A percentile compares a stretch with the other conserved stretches of the same genome.
Conservation (phyloP, 805 yeast species). For the Tetrapisispora arboricola region DNA sequence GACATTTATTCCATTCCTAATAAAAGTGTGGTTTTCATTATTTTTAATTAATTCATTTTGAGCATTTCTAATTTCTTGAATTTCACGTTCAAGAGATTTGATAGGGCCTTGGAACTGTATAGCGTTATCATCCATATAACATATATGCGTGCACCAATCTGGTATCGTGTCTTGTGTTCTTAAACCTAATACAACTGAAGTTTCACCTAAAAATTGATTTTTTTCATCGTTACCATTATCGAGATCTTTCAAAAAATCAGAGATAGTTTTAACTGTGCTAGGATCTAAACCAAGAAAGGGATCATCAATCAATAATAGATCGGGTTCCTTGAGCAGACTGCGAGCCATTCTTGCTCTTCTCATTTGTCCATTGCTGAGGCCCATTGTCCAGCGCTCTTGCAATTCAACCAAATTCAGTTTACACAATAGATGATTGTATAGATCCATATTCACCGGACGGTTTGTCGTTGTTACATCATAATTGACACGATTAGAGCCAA, state of each 20-base stretch:
- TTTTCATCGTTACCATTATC: slow-evolving; percentile 7
- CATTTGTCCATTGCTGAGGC: slow-evolving; percentile 87
- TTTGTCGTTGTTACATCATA: slow-evolving; percentile 25
- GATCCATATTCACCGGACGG: slow-evolving; percentile 25
- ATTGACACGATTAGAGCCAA: slow-evolving; percentile 35
- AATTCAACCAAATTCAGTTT: slow-evolving; percentile 47
- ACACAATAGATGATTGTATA: slow-evolving; percentile 36
- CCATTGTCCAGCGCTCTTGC: slow-evolving; percentile 68
- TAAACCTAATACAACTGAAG: slow-evolving; percentile 60
- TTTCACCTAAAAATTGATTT: not conserved
- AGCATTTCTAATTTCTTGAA: slow-evolving; percentile 13
- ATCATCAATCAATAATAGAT: slow-evolving; percentile 68
- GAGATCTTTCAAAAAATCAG: slow-evolving; percentile 26
- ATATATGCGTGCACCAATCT: slow-evolving; percentile 67
- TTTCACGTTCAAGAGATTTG: slow-evolving; percentile 13
- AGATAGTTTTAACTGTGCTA: slow-evolving; percentile 48
- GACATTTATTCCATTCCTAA: slow-evolving; percentile 3
- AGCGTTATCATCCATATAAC: slow-evolving; percentile 44
- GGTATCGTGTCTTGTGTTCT: slow-evolving; percentile 71
- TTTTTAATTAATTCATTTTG: not conserved
- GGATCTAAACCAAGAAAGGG: slow-evolving; percentile 91
- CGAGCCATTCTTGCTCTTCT: slow-evolving; percentile 82
- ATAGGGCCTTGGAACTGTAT: slow-evolving; percentile 40
- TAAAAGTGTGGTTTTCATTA: not conserved
- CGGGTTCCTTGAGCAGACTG: slow-evolving; percentile 56